phyloP scores from a whole-genome alignment of 139 green algal species.

The Penium margaritaceum region DNA sequence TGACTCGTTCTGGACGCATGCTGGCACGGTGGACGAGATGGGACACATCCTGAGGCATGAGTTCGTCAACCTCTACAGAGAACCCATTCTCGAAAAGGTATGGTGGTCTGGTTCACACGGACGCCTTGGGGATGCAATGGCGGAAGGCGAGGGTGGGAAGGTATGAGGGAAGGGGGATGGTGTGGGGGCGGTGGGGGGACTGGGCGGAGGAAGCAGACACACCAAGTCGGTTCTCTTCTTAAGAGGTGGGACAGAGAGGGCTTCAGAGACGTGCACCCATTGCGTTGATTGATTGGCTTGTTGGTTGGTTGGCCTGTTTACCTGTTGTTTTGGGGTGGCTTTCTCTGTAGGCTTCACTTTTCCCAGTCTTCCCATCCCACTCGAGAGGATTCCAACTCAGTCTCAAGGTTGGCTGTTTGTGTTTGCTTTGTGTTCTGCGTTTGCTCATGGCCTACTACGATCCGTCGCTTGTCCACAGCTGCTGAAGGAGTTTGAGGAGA shows the following conservation, averaged over 20 bases:
- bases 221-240: neutral
- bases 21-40: constrained; percentile 67
- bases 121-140: too few relatives aligned
- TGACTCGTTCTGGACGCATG: constrained; percentile 98
- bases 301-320: too few relatives aligned
- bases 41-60: constrained; percentile 69
- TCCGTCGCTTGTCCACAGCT: neutral
- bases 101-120: neutral
- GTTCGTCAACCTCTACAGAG: constrained; percentile 78
- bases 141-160: too few relatives aligned
- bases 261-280: too few relatives aligned
- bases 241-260: too few relatives aligned
- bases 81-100: constrained; percentile 74
- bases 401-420: neutral
- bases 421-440: too few relatives aligned
- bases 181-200: too few relatives aligned
- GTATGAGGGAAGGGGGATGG: too few relatives aligned
- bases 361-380: neutral
- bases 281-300: too few relatives aligned
- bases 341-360: neutral
- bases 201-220: too few relatives aligned
- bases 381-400: neutral
- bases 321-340: too few relatives aligned
- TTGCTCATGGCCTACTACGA: too few relatives aligned
- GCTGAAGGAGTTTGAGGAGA: neutral